Evolutionary conservation across 2,329 filamentous ascomycete genomes (phyloP).

Genomic region (Colletotrichum lindemuthianum): DNA sequence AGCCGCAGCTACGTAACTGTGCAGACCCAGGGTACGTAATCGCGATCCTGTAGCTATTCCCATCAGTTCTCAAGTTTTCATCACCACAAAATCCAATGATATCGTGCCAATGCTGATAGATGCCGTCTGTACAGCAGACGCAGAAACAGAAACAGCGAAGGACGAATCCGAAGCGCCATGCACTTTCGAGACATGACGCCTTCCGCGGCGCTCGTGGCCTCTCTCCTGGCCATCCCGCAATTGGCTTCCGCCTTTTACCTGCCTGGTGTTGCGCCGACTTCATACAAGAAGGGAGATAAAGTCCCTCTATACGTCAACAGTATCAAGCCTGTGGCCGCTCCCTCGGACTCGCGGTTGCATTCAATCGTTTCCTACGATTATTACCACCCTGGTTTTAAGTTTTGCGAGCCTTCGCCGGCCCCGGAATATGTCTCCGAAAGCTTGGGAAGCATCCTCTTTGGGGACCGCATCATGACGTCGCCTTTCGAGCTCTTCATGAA

Average conservation of each 20-base stretch:
- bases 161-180: slow-evolving; percentile 48
- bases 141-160: background rate
- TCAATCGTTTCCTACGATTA: slow-evolving; percentile 98
- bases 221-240: slow-evolving; percentile 62
- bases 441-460: slow-evolving; percentile 94
- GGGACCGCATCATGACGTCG: slow-evolving; percentile 96
- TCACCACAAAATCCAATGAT: background rate
- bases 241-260: slow-evolving; percentile 87
- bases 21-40: slow-evolving; percentile 32
- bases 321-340: slow-evolving; percentile 84
- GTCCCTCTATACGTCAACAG: slow-evolving; percentile 94
- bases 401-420: slow-evolving; percentile 83
- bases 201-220: slow-evolving; percentile 59
- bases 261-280: slow-evolving; percentile 92
- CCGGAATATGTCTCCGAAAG: slow-evolving; percentile 86
- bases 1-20: slow-evolving; percentile 22
- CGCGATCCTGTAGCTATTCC: slow-evolving; percentile 28
- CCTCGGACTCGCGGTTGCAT: slow-evolving; percentile 81
- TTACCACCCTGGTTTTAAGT: slow-evolving; percentile 87
- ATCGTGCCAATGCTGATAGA: background rate
- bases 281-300: slow-evolving; percentile 81
- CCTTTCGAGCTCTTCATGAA: slow-evolving; percentile 90
- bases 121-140: background rate
- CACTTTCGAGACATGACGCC: slow-evolving; percentile 56
- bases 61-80: slow-evolving; percentile 25